Percentiles rank a stretch among this genome's conserved stretches.
phyloP scores from a whole-genome alignment of 2,329 filamentous ascomycete species.

The Phialophora expanda region DNA sequence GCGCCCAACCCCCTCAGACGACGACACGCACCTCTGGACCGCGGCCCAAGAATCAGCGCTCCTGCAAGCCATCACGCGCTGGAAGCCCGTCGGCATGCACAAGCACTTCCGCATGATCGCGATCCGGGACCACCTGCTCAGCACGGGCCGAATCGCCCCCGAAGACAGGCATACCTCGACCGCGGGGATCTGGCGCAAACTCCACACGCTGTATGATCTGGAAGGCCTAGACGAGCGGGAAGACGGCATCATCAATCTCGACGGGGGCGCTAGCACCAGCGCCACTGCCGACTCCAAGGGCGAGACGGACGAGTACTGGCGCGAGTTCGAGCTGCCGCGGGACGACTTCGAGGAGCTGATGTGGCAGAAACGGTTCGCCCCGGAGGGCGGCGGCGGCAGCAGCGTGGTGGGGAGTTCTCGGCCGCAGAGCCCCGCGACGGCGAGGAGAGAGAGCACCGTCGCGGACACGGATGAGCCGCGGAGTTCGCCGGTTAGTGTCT shows the following conservation, averaged over 20 bases:
- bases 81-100: conserved; percentile 97
- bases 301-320: conserved; percentile 59
- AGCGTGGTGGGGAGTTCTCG: conserved; percentile 24
- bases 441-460: conserved; percentile 52
- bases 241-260: conserved; percentile 58
- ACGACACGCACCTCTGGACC: conserved; percentile 69
- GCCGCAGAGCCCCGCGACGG: conserved; percentile 31
- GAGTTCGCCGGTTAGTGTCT: conserved; percentile 21
- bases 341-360: conserved; percentile 55
- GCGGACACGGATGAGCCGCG: conserved; percentile 55
- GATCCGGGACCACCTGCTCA: conserved; percentile 78
- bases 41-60: conserved; percentile 93
- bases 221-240: conserved; percentile 84
- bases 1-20: neutral
- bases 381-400: conserved; percentile 23
- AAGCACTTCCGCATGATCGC: conserved; percentile 92
- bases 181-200: conserved; percentile 87
- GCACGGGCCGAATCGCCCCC: conserved; percentile 77
- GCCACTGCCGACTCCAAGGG: conserved; percentile 40
- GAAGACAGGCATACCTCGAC: conserved; percentile 68
- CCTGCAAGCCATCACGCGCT: conserved; percentile 89
- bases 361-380: conserved; percentile 54
- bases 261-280: conserved; percentile 44
- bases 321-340: conserved; percentile 68
- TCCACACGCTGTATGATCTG: conserved; percentile 82